These are phyloP conservation scores for Phoma sp. DNA, from an alignment of 2,329 filamentous ascomycete species.

Conservation along the genomic window DNA sequence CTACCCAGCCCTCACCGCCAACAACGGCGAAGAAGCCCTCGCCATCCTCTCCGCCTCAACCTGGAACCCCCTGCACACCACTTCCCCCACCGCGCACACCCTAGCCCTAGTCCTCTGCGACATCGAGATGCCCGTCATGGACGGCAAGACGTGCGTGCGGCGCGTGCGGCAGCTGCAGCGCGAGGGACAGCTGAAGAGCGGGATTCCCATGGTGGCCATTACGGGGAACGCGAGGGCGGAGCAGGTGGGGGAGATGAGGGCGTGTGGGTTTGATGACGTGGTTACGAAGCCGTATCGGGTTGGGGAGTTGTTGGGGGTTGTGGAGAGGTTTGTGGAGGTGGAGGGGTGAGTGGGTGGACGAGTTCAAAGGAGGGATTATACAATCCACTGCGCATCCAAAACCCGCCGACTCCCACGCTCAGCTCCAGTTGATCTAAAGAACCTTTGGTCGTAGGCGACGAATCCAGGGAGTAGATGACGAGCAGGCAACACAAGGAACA, in stretches of 20 bases:
- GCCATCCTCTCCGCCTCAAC: conserved; percentile 17
- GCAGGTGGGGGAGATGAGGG: conserved; percentile 40
- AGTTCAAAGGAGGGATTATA: too few species aligned
- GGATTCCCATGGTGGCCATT: conserved; percentile 34
- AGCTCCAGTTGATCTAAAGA: too few species aligned
- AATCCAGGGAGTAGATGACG: too few species aligned
- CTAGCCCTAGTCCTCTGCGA: conserved; percentile 29
- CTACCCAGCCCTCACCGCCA: conserved; percentile 32
- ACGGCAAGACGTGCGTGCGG: conserved; percentile 25
- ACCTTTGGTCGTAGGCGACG: too few species aligned
- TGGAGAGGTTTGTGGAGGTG: neutral
- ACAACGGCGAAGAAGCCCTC: conserved; percentile 39
- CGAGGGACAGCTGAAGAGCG: conserved; percentile 6
- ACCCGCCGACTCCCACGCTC: too few species aligned
- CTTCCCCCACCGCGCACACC: neutral
- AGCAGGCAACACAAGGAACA: too few species aligned
- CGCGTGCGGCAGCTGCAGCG: conserved; percentile 28
- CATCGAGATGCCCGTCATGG: conserved; percentile 44
- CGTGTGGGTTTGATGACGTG: conserved; percentile 48
- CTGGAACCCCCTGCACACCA: neutral
- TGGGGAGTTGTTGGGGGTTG: conserved; percentile 41
- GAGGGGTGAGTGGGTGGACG: too few species aligned
- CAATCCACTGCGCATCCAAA: too few species aligned
- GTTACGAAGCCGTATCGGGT: conserved; percentile 57
- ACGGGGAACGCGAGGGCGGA: conserved; percentile 41